Evolutionary conservation across 768 basidiomycete genomes (phyloP).

Genomic region (Xerocomus potaroensis): DNA sequence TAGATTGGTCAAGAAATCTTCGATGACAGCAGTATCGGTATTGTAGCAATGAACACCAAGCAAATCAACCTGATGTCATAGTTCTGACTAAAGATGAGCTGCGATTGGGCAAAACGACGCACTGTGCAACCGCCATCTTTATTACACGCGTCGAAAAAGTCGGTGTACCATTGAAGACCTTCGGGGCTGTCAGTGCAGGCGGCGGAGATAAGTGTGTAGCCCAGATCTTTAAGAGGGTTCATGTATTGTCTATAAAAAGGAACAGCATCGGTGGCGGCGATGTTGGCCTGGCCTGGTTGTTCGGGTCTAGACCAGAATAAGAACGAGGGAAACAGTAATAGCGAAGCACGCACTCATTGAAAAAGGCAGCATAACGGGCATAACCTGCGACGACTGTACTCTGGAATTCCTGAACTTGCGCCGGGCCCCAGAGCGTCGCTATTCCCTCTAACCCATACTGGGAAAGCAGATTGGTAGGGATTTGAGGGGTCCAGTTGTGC

Average conservation of each 20-base stretch:
- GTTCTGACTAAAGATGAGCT: not conserved
- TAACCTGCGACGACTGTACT: constrained; percentile 45
- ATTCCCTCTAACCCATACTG: constrained; percentile 41
- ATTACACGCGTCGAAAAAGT: constrained; percentile 53
- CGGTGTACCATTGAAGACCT: constrained; percentile 61
- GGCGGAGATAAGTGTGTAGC: constrained; percentile 60
- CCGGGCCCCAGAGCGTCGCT: constrained; percentile 68
- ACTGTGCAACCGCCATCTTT: constrained; percentile 48
- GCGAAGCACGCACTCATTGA: constrained; percentile 71
- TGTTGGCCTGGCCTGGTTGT: constrained; percentile 54
- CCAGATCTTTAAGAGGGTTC: constrained; percentile 48
- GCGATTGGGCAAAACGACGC: constrained; percentile 21
- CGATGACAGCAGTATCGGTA: constrained; percentile 41
- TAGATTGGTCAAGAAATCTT: constrained; percentile 45
- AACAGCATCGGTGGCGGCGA: constrained; percentile 47
- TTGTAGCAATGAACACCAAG: constrained; percentile 72
- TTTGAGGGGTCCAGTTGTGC: constrained; percentile 62
- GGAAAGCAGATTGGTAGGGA: constrained; percentile 31
- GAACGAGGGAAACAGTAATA: not conserved
- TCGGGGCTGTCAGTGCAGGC: constrained; percentile 57
- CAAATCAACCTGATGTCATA: constrained; percentile 44
- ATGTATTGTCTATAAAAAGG: constrained; percentile 59
- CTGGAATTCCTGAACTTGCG: constrained; percentile 43
- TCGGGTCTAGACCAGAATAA: constrained; percentile 54
- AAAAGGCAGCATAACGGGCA: constrained; percentile 47